Evolutionary conservation across 192 early-diverging fungal genomes (phyloP).

Genomic region (Coemansia sp.): DNA sequence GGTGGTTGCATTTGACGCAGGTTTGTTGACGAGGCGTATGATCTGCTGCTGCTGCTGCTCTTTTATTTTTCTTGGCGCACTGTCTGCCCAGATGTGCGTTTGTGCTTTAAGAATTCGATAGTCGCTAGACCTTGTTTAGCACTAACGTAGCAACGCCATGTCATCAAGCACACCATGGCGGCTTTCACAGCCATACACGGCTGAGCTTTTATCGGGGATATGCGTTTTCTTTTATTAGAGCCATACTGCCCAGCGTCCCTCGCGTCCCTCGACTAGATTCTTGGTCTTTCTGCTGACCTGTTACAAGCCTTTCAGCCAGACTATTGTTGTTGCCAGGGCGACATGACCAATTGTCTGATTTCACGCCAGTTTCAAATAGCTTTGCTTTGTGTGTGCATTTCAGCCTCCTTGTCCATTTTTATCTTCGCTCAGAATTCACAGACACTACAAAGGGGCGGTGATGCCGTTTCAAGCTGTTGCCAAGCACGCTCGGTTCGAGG

Average conservation of each 20-base stretch:
- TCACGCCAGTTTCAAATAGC: not conserved
- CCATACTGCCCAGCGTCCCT: not conserved
- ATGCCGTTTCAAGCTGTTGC: not conserved
- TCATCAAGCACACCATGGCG: no score
- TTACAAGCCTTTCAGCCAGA: not conserved
- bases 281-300: not conserved
- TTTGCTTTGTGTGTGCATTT: not conserved
- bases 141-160: not conserved
- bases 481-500: not conserved
- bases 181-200: not conserved
- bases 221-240: no score
- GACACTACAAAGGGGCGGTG: not conserved
- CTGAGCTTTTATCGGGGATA: no score
- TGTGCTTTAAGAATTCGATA: not conserved
- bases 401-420: not conserved
- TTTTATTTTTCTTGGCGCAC: not conserved
- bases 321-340: not conserved
- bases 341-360: not conserved
- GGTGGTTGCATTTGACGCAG: no score
- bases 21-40: not conserved
- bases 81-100: not conserved
- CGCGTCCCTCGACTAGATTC: not conserved
- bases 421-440: not conserved
- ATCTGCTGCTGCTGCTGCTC: slow-evolving; percentile 1
- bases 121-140: not conserved